phyloP scores from a whole-genome alignment of 768 basidiomycete genomes.

The Mycena chlorophos region DNA sequence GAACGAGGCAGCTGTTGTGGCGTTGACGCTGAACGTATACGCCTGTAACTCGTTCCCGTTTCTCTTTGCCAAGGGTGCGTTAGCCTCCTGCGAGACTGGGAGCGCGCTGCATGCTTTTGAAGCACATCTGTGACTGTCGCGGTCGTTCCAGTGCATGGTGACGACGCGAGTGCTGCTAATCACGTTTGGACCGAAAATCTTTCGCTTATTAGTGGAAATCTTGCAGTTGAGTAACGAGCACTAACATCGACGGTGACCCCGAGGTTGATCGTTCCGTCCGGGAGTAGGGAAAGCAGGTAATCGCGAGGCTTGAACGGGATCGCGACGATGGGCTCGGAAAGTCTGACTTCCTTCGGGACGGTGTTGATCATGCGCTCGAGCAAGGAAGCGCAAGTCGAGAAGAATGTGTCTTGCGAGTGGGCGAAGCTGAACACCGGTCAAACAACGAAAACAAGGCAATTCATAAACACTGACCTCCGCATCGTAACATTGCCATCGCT shows the following conservation, averaged over 20 bases:
- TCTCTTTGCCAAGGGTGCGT: background rate
- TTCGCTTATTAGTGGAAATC: background rate
- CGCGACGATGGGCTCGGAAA: constrained; percentile 6
- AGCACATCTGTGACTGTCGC: constrained; percentile 7
- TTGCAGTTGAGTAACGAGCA: background rate
- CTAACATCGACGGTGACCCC: constrained; percentile 12
- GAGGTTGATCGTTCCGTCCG: constrained; percentile 10
- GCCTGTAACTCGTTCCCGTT: constrained; percentile 12
- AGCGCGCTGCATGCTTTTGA: constrained; percentile 10
- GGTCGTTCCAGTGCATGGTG: constrained; percentile 14
- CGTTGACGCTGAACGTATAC: constrained; percentile 10
- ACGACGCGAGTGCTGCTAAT: constrained; percentile 8
- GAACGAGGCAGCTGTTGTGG: constrained; percentile 7
- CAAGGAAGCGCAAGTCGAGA: constrained; percentile 4
- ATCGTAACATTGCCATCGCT: constrained; percentile 19
- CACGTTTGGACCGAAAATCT: constrained; percentile 11
- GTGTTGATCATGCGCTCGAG: constrained; percentile 10
- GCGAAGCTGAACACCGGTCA: constrained; percentile 1
- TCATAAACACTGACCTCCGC: background rate
- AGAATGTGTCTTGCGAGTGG: constrained; percentile 1
- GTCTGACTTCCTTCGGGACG: constrained; percentile 7
- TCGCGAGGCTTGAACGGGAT: constrained; percentile 15
- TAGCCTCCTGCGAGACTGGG: background rate
- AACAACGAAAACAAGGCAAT: background rate
- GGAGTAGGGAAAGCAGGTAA: constrained; percentile 5